Evolutionary conservation across 371 early-diverging fungal species (phyloP).

Genomic region (Hamiltosporidium tvaerminnensis): DNA sequence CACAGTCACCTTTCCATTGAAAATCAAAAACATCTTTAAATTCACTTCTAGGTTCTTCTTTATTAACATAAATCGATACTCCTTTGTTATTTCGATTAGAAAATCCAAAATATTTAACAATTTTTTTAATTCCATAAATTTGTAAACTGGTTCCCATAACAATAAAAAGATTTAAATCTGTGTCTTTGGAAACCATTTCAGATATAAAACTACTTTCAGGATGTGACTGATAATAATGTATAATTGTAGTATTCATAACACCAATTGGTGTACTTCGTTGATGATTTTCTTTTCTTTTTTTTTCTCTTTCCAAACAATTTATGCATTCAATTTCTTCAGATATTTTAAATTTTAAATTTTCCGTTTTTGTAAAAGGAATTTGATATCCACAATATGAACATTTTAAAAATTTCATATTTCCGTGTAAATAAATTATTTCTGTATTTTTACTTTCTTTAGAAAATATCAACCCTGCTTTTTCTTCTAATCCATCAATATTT

Average conservation of each 20-base stretch:
- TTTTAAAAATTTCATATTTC: conserved; percentile 1
- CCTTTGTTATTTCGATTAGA: conserved; percentile 16
- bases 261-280: conserved; percentile 65
- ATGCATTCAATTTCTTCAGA: conserved; percentile 65
- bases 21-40: conserved; percentile 46
- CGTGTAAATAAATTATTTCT: conserved; percentile 50
- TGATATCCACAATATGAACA: background rate
- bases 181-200: conserved; percentile 15
- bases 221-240: conserved; percentile 85
- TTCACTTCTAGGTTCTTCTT: conserved; percentile 34
- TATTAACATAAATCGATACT: conserved; percentile 41
- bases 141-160: conserved; percentile 92
- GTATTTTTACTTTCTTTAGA: conserved; percentile 8
- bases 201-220: conserved; percentile 56
- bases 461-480: conserved; percentile 38
- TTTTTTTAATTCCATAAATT: conserved; percentile 70
- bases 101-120: conserved; percentile 61
- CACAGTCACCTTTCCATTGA: conserved; percentile 49
- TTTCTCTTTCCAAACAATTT: conserved; percentile 57
- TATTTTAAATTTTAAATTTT: conserved; percentile 55
- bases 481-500: conserved; percentile 53
- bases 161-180: conserved; percentile 60
- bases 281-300: conserved; percentile 57
- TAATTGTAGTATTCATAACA: conserved; percentile 73
- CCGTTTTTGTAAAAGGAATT: conserved; percentile 55